phyloP scores from a whole-genome alignment of 2,329 filamentous ascomycete species.

The Epichloe sp. region DNA sequence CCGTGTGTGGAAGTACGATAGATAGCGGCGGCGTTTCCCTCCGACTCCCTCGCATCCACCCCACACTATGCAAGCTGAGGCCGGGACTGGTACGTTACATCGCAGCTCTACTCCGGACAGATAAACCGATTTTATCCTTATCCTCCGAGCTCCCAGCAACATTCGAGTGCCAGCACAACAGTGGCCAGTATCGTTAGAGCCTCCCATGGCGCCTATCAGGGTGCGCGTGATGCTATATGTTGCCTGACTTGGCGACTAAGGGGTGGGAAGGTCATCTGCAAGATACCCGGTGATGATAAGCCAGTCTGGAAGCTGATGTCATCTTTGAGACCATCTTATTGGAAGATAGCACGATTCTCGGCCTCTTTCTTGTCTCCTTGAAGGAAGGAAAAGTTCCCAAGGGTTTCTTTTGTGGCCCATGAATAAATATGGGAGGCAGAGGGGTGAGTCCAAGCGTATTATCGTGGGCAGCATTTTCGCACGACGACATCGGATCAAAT shows the following conservation, averaged over 20 bases:
- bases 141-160: neutral
- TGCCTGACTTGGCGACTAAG: neutral
- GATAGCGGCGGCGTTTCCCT: neutral
- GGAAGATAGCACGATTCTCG: neutral
- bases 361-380: neutral
- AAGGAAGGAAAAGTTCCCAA: no score
- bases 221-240: neutral
- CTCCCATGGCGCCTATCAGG: conserved; percentile 1
- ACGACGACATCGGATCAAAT: neutral
- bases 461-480: neutral
- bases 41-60: neutral
- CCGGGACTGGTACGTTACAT: neutral
- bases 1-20: neutral
- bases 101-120: neutral
- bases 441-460: no score
- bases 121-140: neutral
- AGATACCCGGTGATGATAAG: neutral
- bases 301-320: neutral
- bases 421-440: no score
- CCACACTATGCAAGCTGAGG: neutral
- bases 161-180: neutral
- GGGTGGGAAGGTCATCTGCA: neutral
- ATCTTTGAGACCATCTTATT: no score
- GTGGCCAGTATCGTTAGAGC: neutral
- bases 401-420: no score